Base-by-base conservation (phyloP, 2,329 filamentous ascomycete species). In the Colletotrichum aenigma region DNA sequence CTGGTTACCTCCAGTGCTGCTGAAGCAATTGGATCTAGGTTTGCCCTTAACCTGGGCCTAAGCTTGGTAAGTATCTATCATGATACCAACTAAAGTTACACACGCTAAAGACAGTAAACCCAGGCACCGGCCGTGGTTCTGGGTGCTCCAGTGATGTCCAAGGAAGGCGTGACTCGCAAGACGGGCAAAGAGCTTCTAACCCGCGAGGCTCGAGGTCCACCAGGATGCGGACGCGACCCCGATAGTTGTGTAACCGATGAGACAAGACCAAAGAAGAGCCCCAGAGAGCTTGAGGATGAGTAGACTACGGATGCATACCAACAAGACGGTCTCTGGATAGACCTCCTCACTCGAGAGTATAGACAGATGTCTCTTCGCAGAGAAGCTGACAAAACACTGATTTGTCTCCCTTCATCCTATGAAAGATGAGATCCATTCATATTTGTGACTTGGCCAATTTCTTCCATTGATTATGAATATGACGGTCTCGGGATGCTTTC, bases 81-180 rank as follows among this genome's bases (percentile, higher is more conserved):
- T n/a, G n/a, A n/a, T n/a, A n/a, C n/a, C n/a, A n/a, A 7, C n/a
- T 0, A 52, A 21, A 21, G 2, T 7, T 1, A 21, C 43, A 52
- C 1, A 7, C 12, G 43, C 43, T 52, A 13, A 52, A 13, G 2
- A 0, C n/a, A 13, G 6, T 15, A 7, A 21, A 0, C 8, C 0
- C 12, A 52, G 43, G 43, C 43, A 13, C 43, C 43, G n/a, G n/a
- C n/a, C 0, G 2, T 52, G n/a, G 43, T 7, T 52, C 1, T n/a
- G 6, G 43, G 10, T 13, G n/a, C 10, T 52, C 43, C 43, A 3
- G 6, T 12, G 2, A 7, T 52, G 12, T 21, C 43, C 0, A 21
- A 21, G 43, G n/a, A 52, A 52, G 43, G 43, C 3, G 43, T 21
- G 3, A 13, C 43, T 13, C n/a, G 43, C 3, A 52, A 21, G 10